A percentile compares a stretch with the other conserved stretches of the same genome.
These are phyloP conservation scores for Hibiscus tridactylites DNA, from an alignment of 345 rosid genomes.

Conservation along the genomic window DNA sequence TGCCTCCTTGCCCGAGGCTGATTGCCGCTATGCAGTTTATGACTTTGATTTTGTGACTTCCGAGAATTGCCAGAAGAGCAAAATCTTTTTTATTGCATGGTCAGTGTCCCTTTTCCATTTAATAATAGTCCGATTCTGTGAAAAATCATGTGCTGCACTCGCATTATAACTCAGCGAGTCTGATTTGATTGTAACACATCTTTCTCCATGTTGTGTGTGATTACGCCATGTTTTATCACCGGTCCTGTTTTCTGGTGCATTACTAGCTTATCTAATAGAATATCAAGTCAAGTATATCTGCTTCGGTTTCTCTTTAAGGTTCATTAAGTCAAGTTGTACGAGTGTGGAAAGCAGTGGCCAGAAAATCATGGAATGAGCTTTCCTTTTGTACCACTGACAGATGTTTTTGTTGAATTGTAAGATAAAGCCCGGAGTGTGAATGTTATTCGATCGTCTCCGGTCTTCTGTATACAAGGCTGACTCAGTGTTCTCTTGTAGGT, in stretches of 20 bases:
- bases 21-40: conserved; percentile 72
- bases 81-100: conserved; percentile 79
- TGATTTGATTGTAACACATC: not conserved
- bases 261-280: not conserved
- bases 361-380: not conserved
- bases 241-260: not conserved
- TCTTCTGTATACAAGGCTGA: not conserved
- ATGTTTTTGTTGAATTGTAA: not conserved
- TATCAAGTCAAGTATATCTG: not conserved
- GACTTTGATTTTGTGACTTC: conserved; percentile 65
- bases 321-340: not conserved
- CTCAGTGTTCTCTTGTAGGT: conserved; percentile 31
- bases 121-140: not conserved
- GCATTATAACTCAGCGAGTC: not conserved
- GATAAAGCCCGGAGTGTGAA: not conserved
- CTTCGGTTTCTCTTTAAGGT: not conserved
- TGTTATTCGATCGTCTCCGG: not conserved
- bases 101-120: conserved; percentile 16
- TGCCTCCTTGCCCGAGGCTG: conserved; percentile 61
- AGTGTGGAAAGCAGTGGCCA: not conserved
- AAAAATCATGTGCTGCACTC: not conserved
- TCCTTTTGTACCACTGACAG: not conserved
- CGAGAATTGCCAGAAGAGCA: conserved; percentile 78
- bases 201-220: too few species aligned
- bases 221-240: not conserved